Base-by-base conservation (phyloP, 805 yeast genomes). In the Saturnispora serradocipensis region DNA sequence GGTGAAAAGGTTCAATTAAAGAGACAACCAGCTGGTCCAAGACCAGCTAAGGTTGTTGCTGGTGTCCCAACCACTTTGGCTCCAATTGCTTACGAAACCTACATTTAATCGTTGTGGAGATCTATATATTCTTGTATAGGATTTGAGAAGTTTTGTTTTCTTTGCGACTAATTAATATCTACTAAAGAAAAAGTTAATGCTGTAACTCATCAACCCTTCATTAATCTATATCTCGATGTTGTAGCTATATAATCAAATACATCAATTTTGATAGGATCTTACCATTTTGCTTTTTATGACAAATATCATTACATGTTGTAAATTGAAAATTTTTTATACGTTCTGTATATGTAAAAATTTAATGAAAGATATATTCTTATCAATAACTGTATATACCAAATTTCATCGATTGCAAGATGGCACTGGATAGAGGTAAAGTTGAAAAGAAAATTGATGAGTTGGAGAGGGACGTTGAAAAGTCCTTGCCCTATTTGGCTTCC, bases 1-100 rank as follows among this genome's bases (percentile, higher is more conserved):
- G 98, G 98, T 75, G 84, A 81, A 72, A 76, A 86, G 66, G 91
- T 87, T 62, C 80, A 78, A 78, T 87, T 93, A 71, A 93, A 91
- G 90, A 88, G 99, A 85, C 91, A 86, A 77, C 98, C 99, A 72
- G 97, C 80, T 70, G 86, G 81, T 77, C 99, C 99, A 82, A 90
- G 98, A 85, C 88, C 77, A 63, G 80, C 95, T 62, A 87, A 84
- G 77, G 76, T 84, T 68, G 85, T 93, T 68, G 72, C 90, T 58
- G 83, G 96, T 67, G 77, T 80, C 67, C 97, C 98, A 70, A 96
- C 90, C 76, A 90, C 97, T 69, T 84, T 93, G 77, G 93, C 97
- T 72, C 98, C 99, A 77, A 90, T 88, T 80, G 86, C 99, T 73
- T 93, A 93, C 86, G 99, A 93, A 83, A 93, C 99, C 73, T 91